Percentiles rank a stretch among this genome's conserved stretches.
Evolutionary conservation across 1,284 basidiomycete species (phyloP).

Genomic region (Trichosporon faecale): DNA sequence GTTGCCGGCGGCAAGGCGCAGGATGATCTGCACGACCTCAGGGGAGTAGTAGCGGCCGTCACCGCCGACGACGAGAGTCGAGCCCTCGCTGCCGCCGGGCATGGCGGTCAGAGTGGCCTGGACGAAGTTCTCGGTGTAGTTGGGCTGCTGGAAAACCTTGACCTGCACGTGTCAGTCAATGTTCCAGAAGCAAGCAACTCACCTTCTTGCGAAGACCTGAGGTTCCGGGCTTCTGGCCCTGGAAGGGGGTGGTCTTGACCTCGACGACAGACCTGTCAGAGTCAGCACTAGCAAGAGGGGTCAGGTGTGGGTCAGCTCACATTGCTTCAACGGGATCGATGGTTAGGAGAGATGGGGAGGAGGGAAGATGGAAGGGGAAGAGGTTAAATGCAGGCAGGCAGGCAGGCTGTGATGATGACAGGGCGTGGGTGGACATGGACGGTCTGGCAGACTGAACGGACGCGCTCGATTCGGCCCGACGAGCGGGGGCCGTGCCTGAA

Average conservation of each 20-base stretch:
- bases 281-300: not conserved
- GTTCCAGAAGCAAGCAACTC: slow-evolving; percentile 77
- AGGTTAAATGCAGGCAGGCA: not conserved
- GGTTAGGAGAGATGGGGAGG: not conserved
- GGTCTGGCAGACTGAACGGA: not conserved
- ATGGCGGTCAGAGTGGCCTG: slow-evolving; percentile 93
- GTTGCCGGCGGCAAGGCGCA: slow-evolving; percentile 87
- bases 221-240: slow-evolving; percentile 85
- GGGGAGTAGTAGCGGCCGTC: slow-evolving; percentile 91
- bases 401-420: not conserved
- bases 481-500: not conserved
- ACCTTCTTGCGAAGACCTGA: slow-evolving; percentile 93
- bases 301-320: not conserved
- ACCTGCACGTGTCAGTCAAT: slow-evolving; percentile 18
- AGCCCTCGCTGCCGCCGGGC: slow-evolving; percentile 62
- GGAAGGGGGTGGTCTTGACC: slow-evolving; percentile 44
- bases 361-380: not conserved
- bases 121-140: slow-evolving; percentile 99
- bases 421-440: not conserved
- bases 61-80: slow-evolving; percentile 91
- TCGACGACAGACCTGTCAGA: slow-evolving; percentile 36
- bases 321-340: slow-evolving; percentile 7
- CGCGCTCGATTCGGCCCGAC: slow-evolving; percentile 4
- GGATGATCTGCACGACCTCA: slow-evolving; percentile 84
- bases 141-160: slow-evolving; percentile 55